Conservation (phyloP, 225 moss, liverwort and hornwort species). For the Marchantia polymorpha region DNA sequence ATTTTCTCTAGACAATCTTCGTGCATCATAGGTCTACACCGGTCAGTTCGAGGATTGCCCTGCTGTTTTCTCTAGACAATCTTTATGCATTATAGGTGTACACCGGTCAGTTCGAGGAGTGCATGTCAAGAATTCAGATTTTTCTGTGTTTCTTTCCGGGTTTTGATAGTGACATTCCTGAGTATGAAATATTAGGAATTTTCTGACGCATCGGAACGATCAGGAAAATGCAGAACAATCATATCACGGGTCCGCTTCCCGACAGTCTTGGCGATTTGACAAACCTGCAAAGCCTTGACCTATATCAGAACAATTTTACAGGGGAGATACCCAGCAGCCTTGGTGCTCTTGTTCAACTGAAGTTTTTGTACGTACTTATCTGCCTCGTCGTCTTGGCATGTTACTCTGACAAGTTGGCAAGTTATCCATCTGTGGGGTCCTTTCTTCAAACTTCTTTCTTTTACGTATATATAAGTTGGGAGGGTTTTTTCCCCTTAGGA, state of each 20-base stretch:
- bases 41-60: too few relatives aligned
- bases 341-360: slow-evolving; percentile 61
- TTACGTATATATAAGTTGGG: not conserved
- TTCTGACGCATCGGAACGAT: not conserved
- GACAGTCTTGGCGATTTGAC: slow-evolving; percentile 62
- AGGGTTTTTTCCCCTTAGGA: not conserved
- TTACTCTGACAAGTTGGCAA: not conserved
- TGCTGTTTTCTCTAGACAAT: too few relatives aligned
- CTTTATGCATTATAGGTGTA: too few relatives aligned
- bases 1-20: too few relatives aligned
- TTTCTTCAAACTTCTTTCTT: not conserved
- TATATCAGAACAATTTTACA: slow-evolving; percentile 80
- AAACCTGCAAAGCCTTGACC: slow-evolving; percentile 74
- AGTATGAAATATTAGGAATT: not conserved
- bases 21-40: too few relatives aligned
- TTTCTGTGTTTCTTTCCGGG: too few relatives aligned
- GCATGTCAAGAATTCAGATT: too few relatives aligned
- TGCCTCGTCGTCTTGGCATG: not conserved
- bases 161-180: too few relatives aligned
- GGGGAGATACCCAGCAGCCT: slow-evolving; percentile 75
- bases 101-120: too few relatives aligned
- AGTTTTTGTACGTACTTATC: slow-evolving; percentile 65
- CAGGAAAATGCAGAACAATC: slow-evolving; percentile 94
- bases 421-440: not conserved
- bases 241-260: slow-evolving; percentile 72